Base-by-base conservation (phyloP, 2,329 filamentous ascomycete species). In the Colletotrichum shisoi region DNA sequence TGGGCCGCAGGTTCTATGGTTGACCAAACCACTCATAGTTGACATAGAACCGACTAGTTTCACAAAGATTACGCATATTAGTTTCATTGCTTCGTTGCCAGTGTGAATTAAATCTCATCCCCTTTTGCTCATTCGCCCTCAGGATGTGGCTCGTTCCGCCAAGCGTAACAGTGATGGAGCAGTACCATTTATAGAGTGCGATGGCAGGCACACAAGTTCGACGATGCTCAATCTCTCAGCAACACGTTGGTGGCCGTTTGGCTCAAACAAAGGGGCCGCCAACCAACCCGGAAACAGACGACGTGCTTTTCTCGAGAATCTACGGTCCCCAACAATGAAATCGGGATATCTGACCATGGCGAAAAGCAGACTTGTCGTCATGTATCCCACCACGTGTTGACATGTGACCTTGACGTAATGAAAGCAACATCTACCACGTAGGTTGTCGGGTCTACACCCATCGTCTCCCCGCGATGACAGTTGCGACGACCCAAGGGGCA, bases 371-470 rank as follows among this genome's bases (percentile, higher is more conserved):
- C n/a, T 39, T 9, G 34, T 13, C 11, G 6, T 39, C 9, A 17
- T 13, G 15, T 13, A 12, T 39, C 8, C 1, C 34, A 39, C 64
- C 60, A 59, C 53, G 64, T 67, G 64, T 0, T 34, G 11, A 13
- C 37, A 39, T n/a, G n/a, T 63, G 61, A 58, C 48, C 9, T 44
- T 64, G 64, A 64, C 61, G 61, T 64, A 53, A 58, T 67, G 13
- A 53, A 21, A 2, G 24, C 15, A 45, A 34, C 48, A n/a, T 2
- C 8, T 8, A 57, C 15, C 6, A 40, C 21, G 19, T 11, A 9
- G 15, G n/a, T 49, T 19, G 31, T 24, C 19, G 24, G 8, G 9
- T 59, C n/a, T 48, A 31, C 19, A 37, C n/a, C 31, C 13, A 39
- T 39, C 31, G 12, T 21, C 17, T 13, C 17, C 21, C 11, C 17